Evolutionary conservation across 768 basidiomycete genomes (phyloP).

Genomic region (Tricholoma sp.): DNA sequence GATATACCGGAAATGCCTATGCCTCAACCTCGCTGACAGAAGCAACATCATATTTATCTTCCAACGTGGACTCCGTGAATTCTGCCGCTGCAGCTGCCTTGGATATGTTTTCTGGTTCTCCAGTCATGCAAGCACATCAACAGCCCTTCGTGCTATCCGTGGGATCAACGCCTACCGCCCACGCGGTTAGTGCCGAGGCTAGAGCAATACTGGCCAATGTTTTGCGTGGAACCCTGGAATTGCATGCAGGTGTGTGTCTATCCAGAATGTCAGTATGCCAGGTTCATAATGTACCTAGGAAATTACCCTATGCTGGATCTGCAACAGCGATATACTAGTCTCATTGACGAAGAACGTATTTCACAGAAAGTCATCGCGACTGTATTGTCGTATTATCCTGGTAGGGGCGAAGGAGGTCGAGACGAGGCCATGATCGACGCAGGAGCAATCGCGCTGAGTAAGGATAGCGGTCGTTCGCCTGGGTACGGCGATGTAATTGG

Average conservation of each 20-base stretch:
- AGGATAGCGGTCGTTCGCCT: slow-evolving; percentile 72
- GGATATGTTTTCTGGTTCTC: slow-evolving; percentile 35
- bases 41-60: slow-evolving; percentile 60
- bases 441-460: slow-evolving; percentile 83
- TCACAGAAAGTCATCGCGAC: slow-evolving; percentile 67
- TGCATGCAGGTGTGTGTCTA: slow-evolving; percentile 61
- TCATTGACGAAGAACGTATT: slow-evolving; percentile 52
- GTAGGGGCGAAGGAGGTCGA: slow-evolving; percentile 49
- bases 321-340: slow-evolving; percentile 73
- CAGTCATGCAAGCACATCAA: slow-evolving; percentile 26
- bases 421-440: slow-evolving; percentile 82
- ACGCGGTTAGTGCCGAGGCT: slow-evolving; percentile 59
- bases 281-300: slow-evolving; percentile 31
- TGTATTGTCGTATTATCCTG: slow-evolving; percentile 78
- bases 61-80: slow-evolving; percentile 70
- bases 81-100: slow-evolving; percentile 54
- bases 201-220: slow-evolving; percentile 37
- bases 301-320: slow-evolving; percentile 84
- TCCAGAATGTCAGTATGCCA: not conserved
- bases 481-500: slow-evolving; percentile 72
- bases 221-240: slow-evolving; percentile 61
- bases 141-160: slow-evolving; percentile 69
- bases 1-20: slow-evolving; percentile 75
- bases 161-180: slow-evolving; percentile 86
- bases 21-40: slow-evolving; percentile 64